Base-by-base conservation (phyloP, 2,329 filamentous ascomycete species). In the Fusarium chlamydosporum region DNA sequence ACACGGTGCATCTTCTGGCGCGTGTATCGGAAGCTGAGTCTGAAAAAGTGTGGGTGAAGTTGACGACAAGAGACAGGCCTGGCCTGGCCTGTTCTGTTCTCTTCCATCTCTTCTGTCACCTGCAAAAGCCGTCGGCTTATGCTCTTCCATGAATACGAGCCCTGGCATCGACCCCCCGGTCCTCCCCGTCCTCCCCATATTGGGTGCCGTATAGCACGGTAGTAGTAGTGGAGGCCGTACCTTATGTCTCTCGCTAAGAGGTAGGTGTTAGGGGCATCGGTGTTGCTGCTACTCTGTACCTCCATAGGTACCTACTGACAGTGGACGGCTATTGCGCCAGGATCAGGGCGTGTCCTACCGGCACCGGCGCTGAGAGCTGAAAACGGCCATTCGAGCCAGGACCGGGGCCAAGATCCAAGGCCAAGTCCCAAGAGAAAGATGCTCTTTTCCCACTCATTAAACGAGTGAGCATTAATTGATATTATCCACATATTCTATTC, bases 121-220 rank as follows among this genome's bases (percentile, higher is more conserved):
- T 74, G 68, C 57, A 74, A 73, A 66, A 56, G 58, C 68, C 47
- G 56, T 60, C 65, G 59, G 59, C 59, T 55, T 42, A 41, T 56
- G 38, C 45, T 63, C 51, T 61, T 61, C 56, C 65, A 74, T 74
- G 72, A 74, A 74, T 74, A 74, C 72, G 72, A 74, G 72, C 50
- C 56, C 27, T 38, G 50, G 50, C 43, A 42, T 45, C 43, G 41
- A 29, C 27, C 42, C 42, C 56, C 56, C 45, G 31, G 54, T 29
- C 40, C 43, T 43, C 61, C 33, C 43, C 38, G 20, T 41, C 38
- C 38, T 50, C 46, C 38, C 58, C 47, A 60, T 63, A 53, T 48
- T 38, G 47, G 47, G 38, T 38, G 33, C 33, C 33, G 33, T 18
- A 37, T 33, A 16, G 18, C 33, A n/a, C 23, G 23, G 23, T 23